These are phyloP conservation scores for Aspergillus mulundensis DNA, from an alignment of 495 filamentous ascomycete species.

Conservation along the genomic window DNA sequence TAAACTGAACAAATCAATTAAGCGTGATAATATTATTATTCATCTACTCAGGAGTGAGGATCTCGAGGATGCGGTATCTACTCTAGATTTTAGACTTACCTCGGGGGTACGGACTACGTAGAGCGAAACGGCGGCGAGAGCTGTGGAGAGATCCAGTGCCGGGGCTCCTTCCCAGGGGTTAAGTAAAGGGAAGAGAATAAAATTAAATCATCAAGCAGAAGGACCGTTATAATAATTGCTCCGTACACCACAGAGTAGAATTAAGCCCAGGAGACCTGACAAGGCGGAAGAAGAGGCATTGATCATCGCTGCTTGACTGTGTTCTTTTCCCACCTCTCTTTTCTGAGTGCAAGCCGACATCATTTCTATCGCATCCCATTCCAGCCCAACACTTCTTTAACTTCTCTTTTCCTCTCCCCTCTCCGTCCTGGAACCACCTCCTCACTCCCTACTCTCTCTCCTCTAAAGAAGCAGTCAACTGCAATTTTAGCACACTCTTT, in stretches of 20 bases:
- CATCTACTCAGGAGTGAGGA: too few relatives aligned
- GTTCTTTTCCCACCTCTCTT: conserved; percentile 9
- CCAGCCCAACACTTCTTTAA: conserved; percentile 7
- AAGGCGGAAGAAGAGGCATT: neutral
- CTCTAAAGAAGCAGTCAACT: neutral
- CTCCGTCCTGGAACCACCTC: conserved; percentile 10
- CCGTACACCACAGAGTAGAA: neutral
- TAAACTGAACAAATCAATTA: neutral
- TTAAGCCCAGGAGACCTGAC: neutral
- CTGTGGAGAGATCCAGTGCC: neutral
- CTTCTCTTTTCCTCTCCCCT: conserved; percentile 5
- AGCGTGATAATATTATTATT: neutral
- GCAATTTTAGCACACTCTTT: conserved; percentile 4
- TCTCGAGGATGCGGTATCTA: neutral
- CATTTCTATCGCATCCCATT: conserved; percentile 15
- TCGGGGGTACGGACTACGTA: neutral
- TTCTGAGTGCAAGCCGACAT: conserved; percentile 9
- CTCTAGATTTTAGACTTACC: too few relatives aligned
- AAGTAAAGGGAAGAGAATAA: neutral
- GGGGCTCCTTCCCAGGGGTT: conserved; percentile 8
- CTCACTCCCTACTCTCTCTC: conserved; percentile 8
- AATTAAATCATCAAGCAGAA: conserved; percentile 1
- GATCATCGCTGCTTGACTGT: conserved; percentile 5
- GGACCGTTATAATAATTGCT: conserved; percentile 13
- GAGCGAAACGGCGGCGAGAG: neutral